These are phyloP conservation scores for Debaryomyces tyrocola DNA, from an alignment of 805 yeast genomes.

Conservation along the genomic window DNA sequence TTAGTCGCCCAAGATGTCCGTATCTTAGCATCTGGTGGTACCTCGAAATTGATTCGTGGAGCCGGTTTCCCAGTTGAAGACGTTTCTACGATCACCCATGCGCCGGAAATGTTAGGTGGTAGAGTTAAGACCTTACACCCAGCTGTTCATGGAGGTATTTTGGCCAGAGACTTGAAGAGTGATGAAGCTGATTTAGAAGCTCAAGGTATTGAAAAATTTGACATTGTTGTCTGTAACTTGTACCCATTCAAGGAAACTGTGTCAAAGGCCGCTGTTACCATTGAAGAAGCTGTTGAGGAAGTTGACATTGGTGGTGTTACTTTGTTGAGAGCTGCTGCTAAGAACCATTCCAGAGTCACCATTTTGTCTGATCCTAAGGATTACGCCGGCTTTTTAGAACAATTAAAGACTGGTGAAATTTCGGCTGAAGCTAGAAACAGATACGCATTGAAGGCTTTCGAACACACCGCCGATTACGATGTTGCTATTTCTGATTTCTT, in stretches of 20 bases:
- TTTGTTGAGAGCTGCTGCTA: constrained; percentile 96
- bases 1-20: constrained; percentile 85
- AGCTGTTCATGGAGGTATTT: constrained; percentile 96
- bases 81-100: constrained; percentile 91
- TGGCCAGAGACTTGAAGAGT: constrained; percentile 88
- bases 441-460: constrained; percentile 94
- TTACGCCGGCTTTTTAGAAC: constrained; percentile 83
- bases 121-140: constrained; percentile 98
- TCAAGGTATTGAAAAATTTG: constrained; percentile 94
- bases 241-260: constrained; percentile 98
- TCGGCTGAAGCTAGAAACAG: constrained; percentile 72
- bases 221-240: constrained; percentile 94
- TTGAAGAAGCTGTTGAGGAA: constrained; percentile 97
- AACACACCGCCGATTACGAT: constrained; percentile 97
- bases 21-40: constrained; percentile 95
- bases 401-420: constrained; percentile 72
- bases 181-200: constrained; percentile 86
- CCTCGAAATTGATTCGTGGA: constrained; percentile 90
- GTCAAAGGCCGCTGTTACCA: constrained; percentile 90
- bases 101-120: constrained; percentile 99
- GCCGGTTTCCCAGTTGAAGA: constrained; percentile 98
- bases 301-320: constrained; percentile 98
- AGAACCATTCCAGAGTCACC: constrained; percentile 95
- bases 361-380: constrained; percentile 93
- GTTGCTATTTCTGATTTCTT: constrained; percentile 94